These are phyloP conservation scores for Ogataea corticis DNA, from an alignment of 805 yeast genomes.

Conservation along the genomic window DNA sequence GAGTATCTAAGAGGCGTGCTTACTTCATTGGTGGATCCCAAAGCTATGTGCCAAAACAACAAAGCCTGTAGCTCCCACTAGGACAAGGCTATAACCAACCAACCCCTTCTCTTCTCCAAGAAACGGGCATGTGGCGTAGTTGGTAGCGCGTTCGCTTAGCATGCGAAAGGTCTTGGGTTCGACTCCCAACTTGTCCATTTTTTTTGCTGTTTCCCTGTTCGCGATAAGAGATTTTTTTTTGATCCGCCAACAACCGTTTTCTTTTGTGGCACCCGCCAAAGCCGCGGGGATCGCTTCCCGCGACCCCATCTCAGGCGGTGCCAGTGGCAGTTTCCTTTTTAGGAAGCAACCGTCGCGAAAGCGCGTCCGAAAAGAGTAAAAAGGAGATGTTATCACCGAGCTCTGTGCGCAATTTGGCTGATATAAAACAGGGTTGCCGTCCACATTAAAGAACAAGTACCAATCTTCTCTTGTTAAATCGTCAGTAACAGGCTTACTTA, in stretches of 20 bases:
- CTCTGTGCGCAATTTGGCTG: too few relatives aligned
- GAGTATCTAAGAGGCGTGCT: too few relatives aligned
- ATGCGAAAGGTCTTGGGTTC: conserved; percentile 80
- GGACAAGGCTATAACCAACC: background rate
- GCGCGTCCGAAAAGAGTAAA: too few relatives aligned
- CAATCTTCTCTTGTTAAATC: too few relatives aligned
- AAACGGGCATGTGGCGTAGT: conserved; percentile 74
- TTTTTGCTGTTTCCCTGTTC: conserved; percentile 17
- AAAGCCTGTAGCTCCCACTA: too few relatives aligned
- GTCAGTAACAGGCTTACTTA: too few relatives aligned
- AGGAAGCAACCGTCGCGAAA: conserved; percentile 1
- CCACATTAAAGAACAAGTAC: too few relatives aligned
- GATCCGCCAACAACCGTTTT: background rate
- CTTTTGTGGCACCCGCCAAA: background rate
- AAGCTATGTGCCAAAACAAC: too few relatives aligned
- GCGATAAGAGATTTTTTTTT: too few relatives aligned
- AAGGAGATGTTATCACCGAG: too few relatives aligned
- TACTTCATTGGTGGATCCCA: too few relatives aligned
- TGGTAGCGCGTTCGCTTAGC: conserved; percentile 81
- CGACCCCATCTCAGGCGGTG: background rate
- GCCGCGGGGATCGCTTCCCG: background rate
- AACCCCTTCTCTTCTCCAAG: background rate
- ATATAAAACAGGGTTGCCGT: too few relatives aligned
- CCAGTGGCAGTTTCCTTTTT: background rate
- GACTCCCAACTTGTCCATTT: conserved; percentile 71